Evolutionary conservation across 495 filamentous ascomycete genomes (phyloP).

Genomic region (Neurospora hispaniola): DNA sequence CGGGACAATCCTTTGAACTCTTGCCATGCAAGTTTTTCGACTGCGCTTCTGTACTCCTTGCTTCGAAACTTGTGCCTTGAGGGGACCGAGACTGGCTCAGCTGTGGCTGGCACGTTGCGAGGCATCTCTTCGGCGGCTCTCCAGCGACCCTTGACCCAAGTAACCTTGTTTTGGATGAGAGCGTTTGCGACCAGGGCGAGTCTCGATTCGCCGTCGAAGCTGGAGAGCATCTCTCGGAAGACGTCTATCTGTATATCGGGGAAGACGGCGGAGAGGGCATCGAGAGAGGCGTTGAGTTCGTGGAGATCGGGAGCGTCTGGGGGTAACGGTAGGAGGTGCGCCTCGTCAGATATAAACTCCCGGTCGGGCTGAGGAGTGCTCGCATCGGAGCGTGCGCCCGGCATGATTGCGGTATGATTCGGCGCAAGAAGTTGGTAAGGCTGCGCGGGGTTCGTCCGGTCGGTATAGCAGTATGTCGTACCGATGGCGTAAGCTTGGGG

Average conservation of each 20-base stretch:
- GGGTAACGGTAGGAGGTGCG: conserved; percentile 28
- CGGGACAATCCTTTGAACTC: conserved; percentile 77
- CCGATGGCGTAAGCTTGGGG: neutral
- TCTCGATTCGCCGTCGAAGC: conserved; percentile 71
- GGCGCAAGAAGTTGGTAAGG: neutral
- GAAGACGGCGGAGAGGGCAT: conserved; percentile 64
- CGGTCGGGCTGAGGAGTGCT: neutral
- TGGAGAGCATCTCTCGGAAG: conserved; percentile 80
- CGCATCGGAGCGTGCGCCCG: neutral
- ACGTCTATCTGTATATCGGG: conserved; percentile 82
- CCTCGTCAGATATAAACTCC: conserved; percentile 37
- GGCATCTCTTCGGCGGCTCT: conserved; percentile 31
- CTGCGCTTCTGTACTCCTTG: conserved; percentile 60
- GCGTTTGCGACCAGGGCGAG: conserved; percentile 78
- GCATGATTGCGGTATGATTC: neutral
- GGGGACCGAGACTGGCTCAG: conserved; percentile 35
- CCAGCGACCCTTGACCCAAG: conserved; percentile 68
- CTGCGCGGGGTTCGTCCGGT: neutral
- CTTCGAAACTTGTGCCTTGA: conserved; percentile 65
- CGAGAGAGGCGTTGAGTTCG: conserved; percentile 66
- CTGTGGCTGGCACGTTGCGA: conserved; percentile 1
- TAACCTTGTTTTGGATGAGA: conserved; percentile 63
- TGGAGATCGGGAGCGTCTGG: conserved; percentile 48
- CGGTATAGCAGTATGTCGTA: neutral
- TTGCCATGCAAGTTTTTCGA: conserved; percentile 48